Conservation (phyloP, 768 basidiomycete genomes). For the Scleroderma citrinum region DNA sequence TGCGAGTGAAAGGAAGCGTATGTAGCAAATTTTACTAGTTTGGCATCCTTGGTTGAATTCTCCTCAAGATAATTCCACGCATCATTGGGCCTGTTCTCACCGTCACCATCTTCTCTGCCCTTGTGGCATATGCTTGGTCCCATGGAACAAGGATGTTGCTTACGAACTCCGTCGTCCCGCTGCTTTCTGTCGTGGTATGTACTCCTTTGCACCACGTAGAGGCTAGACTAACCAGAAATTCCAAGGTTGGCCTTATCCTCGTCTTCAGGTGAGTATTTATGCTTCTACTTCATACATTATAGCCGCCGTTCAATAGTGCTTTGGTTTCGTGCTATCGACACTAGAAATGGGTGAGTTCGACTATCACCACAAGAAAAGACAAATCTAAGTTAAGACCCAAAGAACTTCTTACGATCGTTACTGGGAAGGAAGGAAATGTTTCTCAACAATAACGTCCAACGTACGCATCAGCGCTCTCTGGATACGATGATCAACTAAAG, state of each 20-base stretch:
- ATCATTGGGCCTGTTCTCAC: constrained; percentile 82
- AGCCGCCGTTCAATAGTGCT: neutral
- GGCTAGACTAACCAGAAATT: constrained; percentile 1
- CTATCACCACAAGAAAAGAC: neutral
- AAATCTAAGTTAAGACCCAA: constrained; percentile 7
- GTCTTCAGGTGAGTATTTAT: constrained; percentile 63
- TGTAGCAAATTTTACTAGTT: constrained; percentile 22
- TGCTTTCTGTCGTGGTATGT: constrained; percentile 85
- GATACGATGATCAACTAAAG: neutral
- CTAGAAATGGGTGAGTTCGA: constrained; percentile 57
- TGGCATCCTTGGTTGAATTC: neutral
- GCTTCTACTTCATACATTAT: neutral
- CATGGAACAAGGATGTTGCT: constrained; percentile 56
- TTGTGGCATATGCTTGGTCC: constrained; percentile 53
- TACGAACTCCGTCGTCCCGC: constrained; percentile 80
- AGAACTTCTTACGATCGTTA: constrained; percentile 85
- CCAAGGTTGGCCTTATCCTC: constrained; percentile 79
- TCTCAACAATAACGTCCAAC: constrained; percentile 64
- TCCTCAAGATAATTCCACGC: constrained; percentile 54
- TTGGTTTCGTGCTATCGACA: neutral
- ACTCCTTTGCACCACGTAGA: neutral
- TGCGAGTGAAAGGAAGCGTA: constrained; percentile 79
- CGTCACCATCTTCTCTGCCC: constrained; percentile 67
- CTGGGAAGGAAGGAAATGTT: constrained; percentile 86
- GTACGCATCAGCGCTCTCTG: constrained; percentile 21